Evolutionary conservation across 768 basidiomycete genomes (phyloP).

Genomic region (Guyanaporus albipodus): DNA sequence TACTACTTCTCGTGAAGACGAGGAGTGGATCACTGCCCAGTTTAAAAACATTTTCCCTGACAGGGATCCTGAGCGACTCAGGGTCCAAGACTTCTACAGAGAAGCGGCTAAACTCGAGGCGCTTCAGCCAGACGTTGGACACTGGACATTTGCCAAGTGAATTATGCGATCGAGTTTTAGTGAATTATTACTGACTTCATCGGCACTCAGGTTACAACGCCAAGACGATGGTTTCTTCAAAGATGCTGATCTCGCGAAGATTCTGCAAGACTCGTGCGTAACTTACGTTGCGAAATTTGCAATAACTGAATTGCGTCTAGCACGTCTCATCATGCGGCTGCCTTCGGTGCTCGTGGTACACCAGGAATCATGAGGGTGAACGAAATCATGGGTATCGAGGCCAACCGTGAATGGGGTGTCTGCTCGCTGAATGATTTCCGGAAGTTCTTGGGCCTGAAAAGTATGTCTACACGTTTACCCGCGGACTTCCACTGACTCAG

Average conservation of each 20-base stretch:
- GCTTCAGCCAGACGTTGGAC: slow-evolving; percentile 42
- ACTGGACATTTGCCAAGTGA: slow-evolving; percentile 69
- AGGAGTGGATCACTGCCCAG: slow-evolving; percentile 56
- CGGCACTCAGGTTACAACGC: slow-evolving; percentile 49
- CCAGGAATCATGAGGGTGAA: slow-evolving; percentile 72
- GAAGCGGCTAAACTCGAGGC: slow-evolving; percentile 39
- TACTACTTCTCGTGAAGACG: slow-evolving; percentile 68
- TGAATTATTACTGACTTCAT: slow-evolving; percentile 2
- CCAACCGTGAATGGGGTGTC: slow-evolving; percentile 73
- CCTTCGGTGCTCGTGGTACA: slow-evolving; percentile 74
- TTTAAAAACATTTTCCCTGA: slow-evolving; percentile 53
- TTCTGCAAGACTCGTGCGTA: slow-evolving; percentile 65
- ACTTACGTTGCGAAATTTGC: neutral
- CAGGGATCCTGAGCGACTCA: slow-evolving; percentile 46
- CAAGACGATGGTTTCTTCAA: slow-evolving; percentile 56
- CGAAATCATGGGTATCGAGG: slow-evolving; percentile 82
- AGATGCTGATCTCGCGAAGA: slow-evolving; percentile 64
- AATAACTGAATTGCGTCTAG: slow-evolving; percentile 32
- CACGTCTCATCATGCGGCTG: slow-evolving; percentile 65
- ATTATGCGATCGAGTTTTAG: slow-evolving; percentile 9
- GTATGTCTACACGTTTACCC: slow-evolving; percentile 35
- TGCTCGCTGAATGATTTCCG: slow-evolving; percentile 85
- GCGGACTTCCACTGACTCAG: too few relatives aligned
- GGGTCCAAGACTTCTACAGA: slow-evolving; percentile 47
- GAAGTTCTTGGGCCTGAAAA: slow-evolving; percentile 74